Evolutionary conservation across 495 filamentous ascomycete genomes (phyloP).

Genomic region (Penicillium pancosmium): DNA sequence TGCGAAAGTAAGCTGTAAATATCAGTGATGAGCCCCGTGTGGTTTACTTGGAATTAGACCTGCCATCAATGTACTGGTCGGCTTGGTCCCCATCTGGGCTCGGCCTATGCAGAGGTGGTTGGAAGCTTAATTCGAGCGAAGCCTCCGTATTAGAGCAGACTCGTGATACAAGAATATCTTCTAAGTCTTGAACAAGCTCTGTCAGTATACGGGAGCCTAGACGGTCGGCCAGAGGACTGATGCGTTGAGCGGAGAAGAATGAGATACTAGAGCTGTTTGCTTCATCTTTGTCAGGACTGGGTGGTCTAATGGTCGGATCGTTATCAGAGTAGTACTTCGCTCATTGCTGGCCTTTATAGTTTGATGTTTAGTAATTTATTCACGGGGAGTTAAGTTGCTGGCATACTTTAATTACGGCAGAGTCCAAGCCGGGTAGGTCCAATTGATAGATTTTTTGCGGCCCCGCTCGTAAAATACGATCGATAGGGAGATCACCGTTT

Average conservation of each 20-base stretch:
- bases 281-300: not conserved
- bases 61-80: not conserved
- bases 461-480: not conserved
- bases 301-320: not conserved
- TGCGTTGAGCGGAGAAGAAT: slow-evolving; percentile 2
- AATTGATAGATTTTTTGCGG: not conserved
- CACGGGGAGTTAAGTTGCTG: not conserved
- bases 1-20: not conserved
- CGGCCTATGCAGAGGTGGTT: not conserved
- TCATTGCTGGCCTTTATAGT: not conserved
- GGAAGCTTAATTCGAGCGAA: not conserved
- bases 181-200: not conserved
- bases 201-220: not conserved
- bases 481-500: not conserved
- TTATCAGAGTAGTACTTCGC: not conserved
- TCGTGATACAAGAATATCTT: not conserved
- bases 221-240: not conserved
- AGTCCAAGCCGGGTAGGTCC: not conserved
- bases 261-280: slow-evolving; percentile 3
- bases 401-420: not conserved
- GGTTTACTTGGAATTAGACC: not conserved
- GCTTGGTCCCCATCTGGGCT: not conserved
- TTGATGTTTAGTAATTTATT: not conserved
- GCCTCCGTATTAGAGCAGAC: not conserved
- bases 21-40: too few relatives aligned